Base-by-base conservation (phyloP, 306 rosid species). In the Lathyrus tuberosus region DNA sequence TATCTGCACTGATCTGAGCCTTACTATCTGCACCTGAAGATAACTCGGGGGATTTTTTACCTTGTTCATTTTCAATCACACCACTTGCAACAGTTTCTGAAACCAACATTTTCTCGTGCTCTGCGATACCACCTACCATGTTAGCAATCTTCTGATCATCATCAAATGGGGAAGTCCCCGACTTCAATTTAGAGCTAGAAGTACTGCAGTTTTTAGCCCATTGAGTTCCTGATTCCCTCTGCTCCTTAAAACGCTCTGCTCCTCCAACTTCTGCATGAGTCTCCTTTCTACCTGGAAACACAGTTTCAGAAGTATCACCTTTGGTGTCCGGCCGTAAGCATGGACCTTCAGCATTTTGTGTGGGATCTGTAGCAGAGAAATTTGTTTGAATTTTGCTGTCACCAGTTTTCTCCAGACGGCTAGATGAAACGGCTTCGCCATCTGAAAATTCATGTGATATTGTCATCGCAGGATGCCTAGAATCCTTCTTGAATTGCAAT, bases 11-110 rank as follows among this genome's bases (percentile, higher is more conserved):
- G 64, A 60, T 71, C 78, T 51, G 84, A 49, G 67, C 70, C 56
- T 67, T 80, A 44, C 44, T 76, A 71, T 72, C 79, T 73, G 70
- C 37, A 6, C 57, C 83, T 44, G 87, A 78, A 68, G 94, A 76
- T 64, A 84, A 76, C 78, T 81, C 83, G 2, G 80, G 68, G 35
- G 83, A 76, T 31, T 76, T 80, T 78, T 73, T 92, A 81, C 70
- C 69, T 12, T 28, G 66, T 71, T 80, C 86, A 74, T 78, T 79
- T 65, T 85, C 90, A n/a, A 56, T 73, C 74, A 80, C 65, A 65
- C 48, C 76, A 79, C 69, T 70, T 52, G 61, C 66, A 18, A 71
- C 67, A 31, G 74, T 78, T 79, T 81, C 84, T 17, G 85, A 78
- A 52, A 76, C 79, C 70, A 70, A 51, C 43, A 72, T 77, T 35